Evolutionary conservation across 108 stramenopile genomes (phyloP), one percentile per base, ranked within the genome.

Genomic region (Bacterosira constricta): DNA sequence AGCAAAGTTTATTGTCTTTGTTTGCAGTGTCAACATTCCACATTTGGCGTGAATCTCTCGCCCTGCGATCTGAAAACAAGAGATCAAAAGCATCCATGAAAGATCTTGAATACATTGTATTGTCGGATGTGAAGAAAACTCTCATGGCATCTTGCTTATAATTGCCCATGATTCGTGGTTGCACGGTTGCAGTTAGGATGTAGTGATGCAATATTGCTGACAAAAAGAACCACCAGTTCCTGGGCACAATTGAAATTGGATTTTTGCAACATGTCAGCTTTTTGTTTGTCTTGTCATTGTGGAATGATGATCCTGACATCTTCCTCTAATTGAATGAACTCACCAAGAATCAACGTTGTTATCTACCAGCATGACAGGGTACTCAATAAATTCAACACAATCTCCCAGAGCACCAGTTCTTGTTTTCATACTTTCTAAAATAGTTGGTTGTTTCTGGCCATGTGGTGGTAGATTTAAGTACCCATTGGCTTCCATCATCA

Each of bases 181-280:
- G 62, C 4, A 65, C 60, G 3, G 66, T 25, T 17, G 34, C 54
- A 23, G 53, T 6, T 21, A 50, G 5, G 11, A 74, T 47, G 34
- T 49, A 74, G 39, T 65, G 34, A 18, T 74, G 32, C 15, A 74
- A 27, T 17, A 65, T 25, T 7, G 13, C 21, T 34, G 25, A 30
- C 18, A 65, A 38, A 35, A 74, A 66, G 64, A 74, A 74, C 73
- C 73, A 74, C 73, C 73, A 74, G 34, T 74, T 74, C 54, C 56
- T 17, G 65, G 5, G 5, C 6, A 41, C 5, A 12, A 44, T 59
- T 12, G 12, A 41, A 41, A 39, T 10, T 7, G 7, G 38, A 39
- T 11, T 11, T 39, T 39, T 7, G 11, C 7, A 39, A 10, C 38
- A 39, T 11, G n/a, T n/a, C n/a, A n/a, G n/a, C n/a, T n/a, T n/a